Base-by-base conservation (phyloP, 2,329 filamentous ascomycete genomes). In the Botryosphaeria dothidea region DNA sequence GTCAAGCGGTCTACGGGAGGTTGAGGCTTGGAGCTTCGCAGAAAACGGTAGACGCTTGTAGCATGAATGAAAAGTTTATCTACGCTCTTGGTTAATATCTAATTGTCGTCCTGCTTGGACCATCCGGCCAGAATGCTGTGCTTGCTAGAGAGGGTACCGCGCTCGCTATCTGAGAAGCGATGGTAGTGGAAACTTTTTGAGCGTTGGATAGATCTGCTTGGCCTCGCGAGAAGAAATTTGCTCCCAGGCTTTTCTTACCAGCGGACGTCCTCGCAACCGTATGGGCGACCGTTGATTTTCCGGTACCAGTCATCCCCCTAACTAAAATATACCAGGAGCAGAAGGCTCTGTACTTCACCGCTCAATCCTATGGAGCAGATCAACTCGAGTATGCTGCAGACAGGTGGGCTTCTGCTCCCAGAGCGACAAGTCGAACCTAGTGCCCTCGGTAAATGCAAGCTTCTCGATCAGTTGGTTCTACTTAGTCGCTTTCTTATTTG, bases 241-340 rank as follows among this genome's bases (percentile, higher is more conserved):
- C 71, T 13, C 57, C 68, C 0, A 69, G 57, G 27, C 66, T 48
- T 0, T 36, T 19, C 0, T 36, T 11, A 17, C 66, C 45, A 38
- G 66, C 21, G 62, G 68, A 69, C 4, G 29, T 57, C n/a, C 62
- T 25, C 4, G 72, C 74, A 0, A 78, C 60, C 0, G 74, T 74
- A 9, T 70, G 70, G 17, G 73, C 68, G n/a, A 76, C 70, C 0
- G 75, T 76, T 1, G 72, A 75, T 51, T 76, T 77, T 17, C 75
- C 73, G 13, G 69, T 75, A 19, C 75, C 74, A 3, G 74, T 73
- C 51, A 70, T 67, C 6, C 74, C 73, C n/a, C 64, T 69, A 77
- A 67, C 75, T 71, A 77, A 67, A 72, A 77, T 61, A 76, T 72
- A 31, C 17, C 7, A 3, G n/a, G n/a, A n/a, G n/a, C n/a, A n/a